A percentile compares a stretch with the other conserved stretches of the same genome.
phyloP scores from a whole-genome alignment of 208 protist genomes.

The Zelonia costaricensis region DNA sequence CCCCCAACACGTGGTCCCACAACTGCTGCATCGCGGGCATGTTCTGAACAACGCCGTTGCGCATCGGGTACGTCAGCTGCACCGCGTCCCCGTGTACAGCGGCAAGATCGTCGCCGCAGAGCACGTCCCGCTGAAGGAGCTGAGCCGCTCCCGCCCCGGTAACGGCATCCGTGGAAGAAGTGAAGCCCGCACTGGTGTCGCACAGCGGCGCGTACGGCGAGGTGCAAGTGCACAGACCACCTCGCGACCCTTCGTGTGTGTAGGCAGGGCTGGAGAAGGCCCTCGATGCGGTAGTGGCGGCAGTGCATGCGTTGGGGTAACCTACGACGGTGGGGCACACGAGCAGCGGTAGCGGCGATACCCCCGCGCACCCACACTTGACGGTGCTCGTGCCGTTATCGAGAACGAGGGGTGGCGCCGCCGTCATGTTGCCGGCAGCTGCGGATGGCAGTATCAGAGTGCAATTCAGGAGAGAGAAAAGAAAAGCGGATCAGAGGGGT shows the following conservation, averaged over 20 bases:
- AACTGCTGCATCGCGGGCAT: constrained; percentile 97
- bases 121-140: background rate
- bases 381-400: constrained; percentile 91
- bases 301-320: constrained; percentile 81
- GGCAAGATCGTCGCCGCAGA: constrained; percentile 19
- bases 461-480: background rate
- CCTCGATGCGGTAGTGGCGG: too few species aligned
- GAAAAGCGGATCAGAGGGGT: too few species aligned
- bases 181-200: too few species aligned
- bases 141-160: too few species aligned
- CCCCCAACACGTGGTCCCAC: constrained; percentile 95
- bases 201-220: background rate
- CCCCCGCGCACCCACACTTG: constrained; percentile 97
- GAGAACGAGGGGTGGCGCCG: constrained; percentile 35
- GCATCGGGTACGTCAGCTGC: constrained; percentile 93
- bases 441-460: too few species aligned
- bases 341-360: constrained; percentile 94
- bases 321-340: constrained; percentile 97
- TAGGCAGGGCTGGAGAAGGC: too few species aligned
- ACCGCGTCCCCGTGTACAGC: background rate
- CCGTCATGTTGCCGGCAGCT: too few species aligned
- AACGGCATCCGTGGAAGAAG: too few species aligned
- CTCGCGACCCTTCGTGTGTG: too few species aligned
- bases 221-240: too few species aligned
- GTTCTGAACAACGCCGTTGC: constrained; percentile 96